A percentile compares a stretch with the other conserved stretches of the same genome.
These are phyloP conservation scores for Rhodotorula diobovata DNA, from an alignment of 768 basidiomycete genomes.

Conservation along the genomic window DNA sequence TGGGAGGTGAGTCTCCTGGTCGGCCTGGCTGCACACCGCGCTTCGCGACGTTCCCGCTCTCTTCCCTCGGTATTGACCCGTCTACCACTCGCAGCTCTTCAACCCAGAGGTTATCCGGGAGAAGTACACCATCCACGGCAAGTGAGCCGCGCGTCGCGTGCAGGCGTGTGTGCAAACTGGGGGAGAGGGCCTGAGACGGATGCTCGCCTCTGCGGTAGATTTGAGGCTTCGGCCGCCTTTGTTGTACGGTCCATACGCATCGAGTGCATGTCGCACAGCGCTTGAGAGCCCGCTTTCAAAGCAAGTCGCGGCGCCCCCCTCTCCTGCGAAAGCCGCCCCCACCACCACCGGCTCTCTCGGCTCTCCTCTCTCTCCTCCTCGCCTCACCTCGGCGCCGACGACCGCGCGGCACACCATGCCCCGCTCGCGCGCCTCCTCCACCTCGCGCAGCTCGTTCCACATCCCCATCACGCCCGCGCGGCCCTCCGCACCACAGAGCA, in stretches of 20 bases:
- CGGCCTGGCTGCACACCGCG: too few species aligned
- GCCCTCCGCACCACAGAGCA: neutral
- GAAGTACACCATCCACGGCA: slow-evolving; percentile 34
- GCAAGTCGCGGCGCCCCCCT: too few species aligned
- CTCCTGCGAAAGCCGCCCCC: too few species aligned
- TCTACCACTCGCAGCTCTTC: slow-evolving; percentile 20
- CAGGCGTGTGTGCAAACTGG: too few species aligned
- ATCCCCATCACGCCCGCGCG: neutral
- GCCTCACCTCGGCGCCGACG: neutral
- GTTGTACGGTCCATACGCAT: too few species aligned
- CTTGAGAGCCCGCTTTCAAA: too few species aligned
- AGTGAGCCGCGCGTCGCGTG: neutral
- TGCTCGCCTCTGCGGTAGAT: neutral
- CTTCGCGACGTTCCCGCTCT: too few species aligned
- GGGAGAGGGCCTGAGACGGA: neutral
- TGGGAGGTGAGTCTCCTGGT: slow-evolving; percentile 31
- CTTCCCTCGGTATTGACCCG: neutral
- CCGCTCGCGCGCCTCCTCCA: neutral
- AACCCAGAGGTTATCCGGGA: slow-evolving; percentile 34
- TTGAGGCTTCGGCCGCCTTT: too few species aligned
- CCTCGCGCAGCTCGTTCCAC: neutral
- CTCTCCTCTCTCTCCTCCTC: neutral
- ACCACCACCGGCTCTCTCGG: neutral
- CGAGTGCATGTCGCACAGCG: too few species aligned
- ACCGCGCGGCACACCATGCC: too few species aligned